Evolutionary conservation across 352 stramenopile species (phyloP).

Genomic region (Phytophthora cactorum): DNA sequence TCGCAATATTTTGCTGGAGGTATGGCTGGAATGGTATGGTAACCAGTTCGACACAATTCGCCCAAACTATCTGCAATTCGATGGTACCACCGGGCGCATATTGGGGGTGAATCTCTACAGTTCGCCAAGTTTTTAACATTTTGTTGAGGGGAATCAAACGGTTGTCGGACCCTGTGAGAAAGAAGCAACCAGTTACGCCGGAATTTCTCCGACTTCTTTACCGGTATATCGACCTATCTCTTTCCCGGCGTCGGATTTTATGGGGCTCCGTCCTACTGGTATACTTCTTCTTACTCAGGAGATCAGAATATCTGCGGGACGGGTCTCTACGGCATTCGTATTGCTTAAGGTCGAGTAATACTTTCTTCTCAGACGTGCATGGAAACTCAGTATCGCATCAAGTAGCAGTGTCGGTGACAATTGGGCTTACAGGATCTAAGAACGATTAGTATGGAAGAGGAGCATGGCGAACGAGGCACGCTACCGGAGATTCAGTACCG

Average conservation of each 20-base stretch:
- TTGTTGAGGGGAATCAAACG: constrained; percentile 4
- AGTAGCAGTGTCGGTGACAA: too few species aligned
- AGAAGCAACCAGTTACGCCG: constrained; percentile 14
- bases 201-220: constrained; percentile 15
- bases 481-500: too few species aligned
- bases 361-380: too few species aligned
- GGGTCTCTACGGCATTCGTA: too few species aligned
- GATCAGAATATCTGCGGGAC: constrained; percentile 6
- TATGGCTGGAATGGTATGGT: constrained; percentile 7
- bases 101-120: neutral
- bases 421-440: too few species aligned
- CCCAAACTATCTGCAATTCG: constrained; percentile 3
- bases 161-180: neutral
- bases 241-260: neutral
- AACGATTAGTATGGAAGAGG: too few species aligned
- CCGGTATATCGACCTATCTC: neutral
- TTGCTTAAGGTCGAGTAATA: too few species aligned
- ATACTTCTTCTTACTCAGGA: constrained; percentile 5
- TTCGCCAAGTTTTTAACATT: constrained; percentile 2
- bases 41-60: constrained; percentile 14
- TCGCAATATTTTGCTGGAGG: constrained; percentile 14
- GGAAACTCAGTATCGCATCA: too few species aligned
- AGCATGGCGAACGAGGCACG: too few species aligned
- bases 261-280: constrained; percentile 12
- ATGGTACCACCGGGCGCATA: constrained; percentile 7